These are phyloP conservation scores for Mayamaea pseudoterrestris DNA, from an alignment of 108 stramenopile genomes.

Conservation along the genomic window DNA sequence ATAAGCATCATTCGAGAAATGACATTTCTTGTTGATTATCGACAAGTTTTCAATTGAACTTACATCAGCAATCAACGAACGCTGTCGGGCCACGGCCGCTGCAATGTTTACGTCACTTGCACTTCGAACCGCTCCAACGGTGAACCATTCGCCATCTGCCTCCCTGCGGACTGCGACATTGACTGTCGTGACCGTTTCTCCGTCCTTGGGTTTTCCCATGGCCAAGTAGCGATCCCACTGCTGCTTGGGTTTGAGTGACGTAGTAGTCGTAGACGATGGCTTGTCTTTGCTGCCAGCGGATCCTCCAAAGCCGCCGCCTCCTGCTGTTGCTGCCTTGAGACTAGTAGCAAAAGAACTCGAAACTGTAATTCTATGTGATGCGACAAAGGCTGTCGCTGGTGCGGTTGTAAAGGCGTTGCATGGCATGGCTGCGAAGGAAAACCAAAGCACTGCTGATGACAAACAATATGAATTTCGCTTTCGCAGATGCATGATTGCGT, in stretches of 20 bases:
- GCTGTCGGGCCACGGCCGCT: constrained; percentile 48
- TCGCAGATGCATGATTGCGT: too few relatives aligned
- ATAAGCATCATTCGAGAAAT: background rate
- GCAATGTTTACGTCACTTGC: constrained; percentile 33
- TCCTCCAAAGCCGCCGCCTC: too few relatives aligned
- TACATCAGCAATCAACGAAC: constrained; percentile 67
- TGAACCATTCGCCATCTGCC: constrained; percentile 40
- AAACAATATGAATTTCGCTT: too few relatives aligned
- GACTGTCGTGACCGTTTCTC: too few relatives aligned
- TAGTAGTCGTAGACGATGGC: background rate
- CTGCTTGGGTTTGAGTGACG: background rate
- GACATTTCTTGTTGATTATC: background rate
- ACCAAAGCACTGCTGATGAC: too few relatives aligned
- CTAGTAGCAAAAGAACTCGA: background rate
- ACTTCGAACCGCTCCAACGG: constrained; percentile 49
- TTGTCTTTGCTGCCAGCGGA: background rate
- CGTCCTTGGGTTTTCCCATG: constrained; percentile 34
- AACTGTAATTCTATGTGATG: too few relatives aligned
- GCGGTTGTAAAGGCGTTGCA: too few relatives aligned
- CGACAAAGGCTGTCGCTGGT: too few relatives aligned
- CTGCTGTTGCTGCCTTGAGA: background rate
- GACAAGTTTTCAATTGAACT: constrained; percentile 5
- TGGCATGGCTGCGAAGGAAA: too few relatives aligned
- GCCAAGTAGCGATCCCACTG: constrained; percentile 61
- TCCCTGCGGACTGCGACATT: constrained; percentile 29